Conservation (phyloP, 2,329 filamentous ascomycete species). For the Ustulina deusta region DNA sequence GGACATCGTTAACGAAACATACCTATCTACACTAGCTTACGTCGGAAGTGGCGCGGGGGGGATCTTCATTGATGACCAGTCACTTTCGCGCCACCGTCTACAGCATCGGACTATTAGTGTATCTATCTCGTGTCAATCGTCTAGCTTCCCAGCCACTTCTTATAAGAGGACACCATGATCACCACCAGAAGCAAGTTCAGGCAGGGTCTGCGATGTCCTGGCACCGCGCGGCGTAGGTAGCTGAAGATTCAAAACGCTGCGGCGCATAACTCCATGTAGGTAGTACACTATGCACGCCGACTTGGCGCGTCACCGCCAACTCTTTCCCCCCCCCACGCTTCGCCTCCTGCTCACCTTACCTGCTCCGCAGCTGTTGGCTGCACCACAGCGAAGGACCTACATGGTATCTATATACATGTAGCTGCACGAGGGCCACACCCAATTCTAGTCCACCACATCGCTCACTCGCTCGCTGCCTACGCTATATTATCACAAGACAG, state of each 20-base stretch:
- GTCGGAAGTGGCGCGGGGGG: too few relatives aligned
- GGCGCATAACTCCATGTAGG: slow-evolving; percentile 4
- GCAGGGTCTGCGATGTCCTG: background rate
- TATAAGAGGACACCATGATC: background rate
- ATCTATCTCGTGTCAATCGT: background rate
- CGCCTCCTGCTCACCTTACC: background rate
- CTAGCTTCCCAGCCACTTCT: background rate
- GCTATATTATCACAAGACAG: slow-evolving; percentile 5
- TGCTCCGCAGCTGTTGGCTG: background rate
- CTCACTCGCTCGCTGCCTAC: background rate
- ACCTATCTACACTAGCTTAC: too few relatives aligned
- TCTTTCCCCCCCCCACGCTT: slow-evolving; percentile 10
- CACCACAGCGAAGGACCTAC: too few relatives aligned
- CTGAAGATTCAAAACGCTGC: background rate
- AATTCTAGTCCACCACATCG: background rate
- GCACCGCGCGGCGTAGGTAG: background rate
- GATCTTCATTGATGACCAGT: background rate
- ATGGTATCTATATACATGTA: too few relatives aligned
- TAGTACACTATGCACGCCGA: slow-evolving; percentile 2
- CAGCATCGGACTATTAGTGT: background rate
- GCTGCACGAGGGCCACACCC: background rate
- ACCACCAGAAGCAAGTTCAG: background rate
- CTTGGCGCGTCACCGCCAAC: slow-evolving; percentile 4
- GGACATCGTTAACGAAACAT: background rate
- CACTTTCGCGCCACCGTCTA: background rate